phyloP scores from a whole-genome alignment of 345 rosid genomes.

The Kandelia obovata region DNA sequence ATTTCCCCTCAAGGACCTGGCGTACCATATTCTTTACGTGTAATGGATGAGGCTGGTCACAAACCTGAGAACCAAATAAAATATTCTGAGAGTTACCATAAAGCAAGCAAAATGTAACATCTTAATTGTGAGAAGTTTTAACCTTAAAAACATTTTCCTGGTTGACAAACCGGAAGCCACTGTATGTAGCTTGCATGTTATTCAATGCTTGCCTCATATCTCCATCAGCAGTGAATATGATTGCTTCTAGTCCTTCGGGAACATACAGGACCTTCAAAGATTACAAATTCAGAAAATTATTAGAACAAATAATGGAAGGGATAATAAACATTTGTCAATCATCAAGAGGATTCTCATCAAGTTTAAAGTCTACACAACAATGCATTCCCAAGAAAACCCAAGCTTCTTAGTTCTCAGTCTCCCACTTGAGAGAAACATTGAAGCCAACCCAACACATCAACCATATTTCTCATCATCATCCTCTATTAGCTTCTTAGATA shows the following conservation, averaged over 20 bases:
- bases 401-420: too few relatives aligned
- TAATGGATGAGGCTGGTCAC: conserved; percentile 97
- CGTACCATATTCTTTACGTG: conserved; percentile 89
- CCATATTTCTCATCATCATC: not conserved
- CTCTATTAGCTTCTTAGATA: not conserved
- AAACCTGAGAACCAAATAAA: conserved; percentile 49
- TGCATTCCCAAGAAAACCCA: not conserved
- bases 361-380: not conserved
- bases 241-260: conserved; percentile 96
- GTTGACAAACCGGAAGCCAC: conserved; percentile 91
- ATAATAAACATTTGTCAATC: not conserved
- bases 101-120: not conserved
- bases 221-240: conserved; percentile 97
- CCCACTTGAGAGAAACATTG: not conserved
- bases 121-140: conserved; percentile 1
- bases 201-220: conserved; percentile 99
- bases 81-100: not conserved
- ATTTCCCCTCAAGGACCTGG: conserved; percentile 77
- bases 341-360: not conserved
- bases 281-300: conserved; percentile 13
- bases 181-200: conserved; percentile 89
- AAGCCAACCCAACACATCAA: not conserved
- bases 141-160: conserved; percentile 99
- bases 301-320: not conserved
- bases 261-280: conserved; percentile 75